A percentile compares a stretch with the other conserved stretches of the same genome.
These are phyloP conservation scores for Helminthosporium solani DNA, from an alignment of 2,329 filamentous ascomycete genomes.

Conservation along the genomic window DNA sequence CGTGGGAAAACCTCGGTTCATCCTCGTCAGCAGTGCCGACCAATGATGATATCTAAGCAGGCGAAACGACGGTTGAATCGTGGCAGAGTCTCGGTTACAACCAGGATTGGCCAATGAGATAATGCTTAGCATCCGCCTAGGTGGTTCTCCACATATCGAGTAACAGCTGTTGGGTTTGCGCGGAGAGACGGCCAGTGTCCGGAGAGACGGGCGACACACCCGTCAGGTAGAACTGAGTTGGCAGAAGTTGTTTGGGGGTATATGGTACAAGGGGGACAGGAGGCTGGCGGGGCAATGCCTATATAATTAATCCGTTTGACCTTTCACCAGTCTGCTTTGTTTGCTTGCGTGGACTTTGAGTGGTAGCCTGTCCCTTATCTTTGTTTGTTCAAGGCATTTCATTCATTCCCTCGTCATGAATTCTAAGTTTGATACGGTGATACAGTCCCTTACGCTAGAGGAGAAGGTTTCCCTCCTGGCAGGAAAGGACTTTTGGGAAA, in stretches of 20 bases:
- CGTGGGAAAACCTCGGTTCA: no score
- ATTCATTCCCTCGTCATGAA: slow-evolving; percentile 15
- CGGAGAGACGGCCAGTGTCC: not conserved
- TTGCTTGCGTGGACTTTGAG: not conserved
- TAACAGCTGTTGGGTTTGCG: not conserved
- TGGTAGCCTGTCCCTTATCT: not conserved
- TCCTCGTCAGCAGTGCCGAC: no score
- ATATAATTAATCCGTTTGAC: not conserved
- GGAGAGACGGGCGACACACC: not conserved
- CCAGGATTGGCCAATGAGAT: no score
- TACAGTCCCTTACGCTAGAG: slow-evolving; percentile 36
- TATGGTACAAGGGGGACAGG: not conserved
- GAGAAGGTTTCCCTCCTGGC: slow-evolving; percentile 39
- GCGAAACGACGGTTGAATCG: no score
- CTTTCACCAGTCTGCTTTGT: not conserved
- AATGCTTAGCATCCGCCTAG: not conserved
- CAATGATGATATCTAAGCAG: no score
- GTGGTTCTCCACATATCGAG: not conserved
- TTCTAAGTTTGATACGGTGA: slow-evolving; percentile 28
- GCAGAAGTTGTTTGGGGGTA: not conserved
- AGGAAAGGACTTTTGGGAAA: slow-evolving; percentile 67
- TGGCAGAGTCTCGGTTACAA: no score
- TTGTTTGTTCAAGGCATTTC: not conserved
- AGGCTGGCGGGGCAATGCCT: not conserved
- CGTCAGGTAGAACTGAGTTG: not conserved